These are phyloP conservation scores for Picochlorum sp. DNA, from an alignment of 139 green algal genomes.

Conservation along the genomic window DNA sequence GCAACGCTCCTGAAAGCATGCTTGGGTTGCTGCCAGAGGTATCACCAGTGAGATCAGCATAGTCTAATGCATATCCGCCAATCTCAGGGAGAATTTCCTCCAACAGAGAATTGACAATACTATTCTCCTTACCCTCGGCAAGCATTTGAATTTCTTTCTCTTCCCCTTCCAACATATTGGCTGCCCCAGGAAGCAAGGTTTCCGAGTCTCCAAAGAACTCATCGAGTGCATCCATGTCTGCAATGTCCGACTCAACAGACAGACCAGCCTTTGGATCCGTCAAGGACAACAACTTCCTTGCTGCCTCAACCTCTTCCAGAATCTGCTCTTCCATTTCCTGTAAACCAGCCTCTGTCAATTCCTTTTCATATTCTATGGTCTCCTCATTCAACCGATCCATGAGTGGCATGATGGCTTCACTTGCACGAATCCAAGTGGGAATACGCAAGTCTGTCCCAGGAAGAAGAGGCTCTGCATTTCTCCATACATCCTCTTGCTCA, in stretches of 20 bases:
- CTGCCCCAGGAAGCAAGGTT: slow-evolving; percentile 2
- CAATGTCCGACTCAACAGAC: background rate
- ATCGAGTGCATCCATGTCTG: background rate
- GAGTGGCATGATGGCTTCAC: slow-evolving; percentile 1
- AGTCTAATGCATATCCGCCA: background rate
- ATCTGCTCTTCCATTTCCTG: slow-evolving; percentile 3
- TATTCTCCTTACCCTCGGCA: background rate
- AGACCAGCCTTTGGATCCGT: slow-evolving; percentile 9
- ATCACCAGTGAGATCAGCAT: background rate
- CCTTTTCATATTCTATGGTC: background rate
- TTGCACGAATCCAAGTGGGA: slow-evolving; percentile 21
- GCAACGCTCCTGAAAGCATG: background rate
- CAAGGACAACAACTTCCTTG: background rate
- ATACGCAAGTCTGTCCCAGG: slow-evolving; percentile 4
- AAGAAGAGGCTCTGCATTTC: slow-evolving; percentile 2
- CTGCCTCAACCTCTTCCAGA: slow-evolving; percentile 10
- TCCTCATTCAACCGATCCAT: slow-evolving; percentile 18
- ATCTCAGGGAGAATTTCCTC: background rate
- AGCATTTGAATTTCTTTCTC: background rate
- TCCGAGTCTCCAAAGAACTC: slow-evolving; percentile 6
- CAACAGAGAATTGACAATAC: background rate
- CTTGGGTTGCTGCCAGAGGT: background rate
- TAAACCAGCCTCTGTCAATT: background rate
- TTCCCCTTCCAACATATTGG: background rate
- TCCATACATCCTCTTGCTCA: slow-evolving; percentile 19